Base-by-base conservation (phyloP, 2,329 filamentous ascomycete genomes). In the Orbilia ellipsospora region DNA sequence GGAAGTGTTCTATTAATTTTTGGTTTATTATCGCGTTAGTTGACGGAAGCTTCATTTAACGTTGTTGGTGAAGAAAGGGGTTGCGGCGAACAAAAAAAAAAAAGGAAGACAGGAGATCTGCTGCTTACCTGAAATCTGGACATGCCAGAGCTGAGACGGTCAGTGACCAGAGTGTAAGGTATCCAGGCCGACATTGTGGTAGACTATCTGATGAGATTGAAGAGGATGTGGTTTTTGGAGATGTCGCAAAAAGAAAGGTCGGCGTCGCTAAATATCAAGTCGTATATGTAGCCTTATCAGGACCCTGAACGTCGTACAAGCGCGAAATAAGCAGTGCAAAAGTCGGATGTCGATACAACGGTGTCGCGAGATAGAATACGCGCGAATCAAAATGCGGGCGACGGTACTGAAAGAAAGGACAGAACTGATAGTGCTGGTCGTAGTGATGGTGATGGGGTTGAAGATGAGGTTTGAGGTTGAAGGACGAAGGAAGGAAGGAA, bases 1-100 rank as follows among this genome's bases (percentile, higher is more conserved):
- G 40, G 92, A 91, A 79, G 72, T 75, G 59, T 75, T 75, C 72
- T 75, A 12, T 36, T 36, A 18, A 52, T 56, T 55, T 23, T 28
- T 4, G 6, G 44, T 23, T 67, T 57, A 60, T 51, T 57, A 42
- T 44, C 26, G 57, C 60, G 51, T 54, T 26, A 31, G 66, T 63
- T 23, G 36, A 36, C 20, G 66, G 31, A 55, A 51, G 42, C 20
- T 61, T n/a, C 16, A 16, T 61, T 63, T 36, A 36, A 36, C 5
- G 65, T 36, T 57, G 55, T 2, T 36, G 63, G 36, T 20, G 48
- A 13, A 16, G 72, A 65, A 75, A 69, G 64, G 72, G 63, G 70
- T 31, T 4, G 10, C 5, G 2, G 18, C 26, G 59, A 15, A 20
- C 2, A 52, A 23, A 10, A 8, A 18, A 23, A 18, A n/a, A 52